Percentiles rank a stretch among this genome's conserved stretches.
These are phyloP conservation scores for Gynostemma pentaphyllum DNA, from an alignment of 306 rosid genomes.

Conservation along the genomic window DNA sequence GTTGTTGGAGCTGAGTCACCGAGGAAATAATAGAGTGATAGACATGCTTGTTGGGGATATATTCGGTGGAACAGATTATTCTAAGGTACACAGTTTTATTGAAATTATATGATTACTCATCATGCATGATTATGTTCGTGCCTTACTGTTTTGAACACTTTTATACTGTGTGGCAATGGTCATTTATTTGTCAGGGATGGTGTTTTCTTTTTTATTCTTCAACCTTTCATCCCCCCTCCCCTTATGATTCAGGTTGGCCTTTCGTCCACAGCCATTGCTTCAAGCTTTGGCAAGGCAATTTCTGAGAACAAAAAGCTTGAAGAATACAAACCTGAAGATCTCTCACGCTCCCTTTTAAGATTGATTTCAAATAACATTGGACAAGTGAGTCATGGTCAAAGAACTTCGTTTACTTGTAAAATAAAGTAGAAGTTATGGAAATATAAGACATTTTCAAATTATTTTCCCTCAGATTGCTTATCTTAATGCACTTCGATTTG, in stretches of 20 bases:
- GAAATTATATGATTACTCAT: not conserved
- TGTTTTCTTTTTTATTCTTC: not conserved
- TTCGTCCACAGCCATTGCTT: conserved; percentile 80
- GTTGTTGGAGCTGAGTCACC: conserved; percentile 83
- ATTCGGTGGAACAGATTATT: conserved; percentile 80
- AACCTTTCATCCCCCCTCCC: not conserved
- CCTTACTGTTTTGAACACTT: not conserved
- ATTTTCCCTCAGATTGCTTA: conserved; percentile 54
- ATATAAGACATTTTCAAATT: not conserved
- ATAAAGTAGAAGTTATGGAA: not conserved
- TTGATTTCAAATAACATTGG: conserved; percentile 96
- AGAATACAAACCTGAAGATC: conserved; percentile 78
- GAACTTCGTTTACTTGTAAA: not conserved
- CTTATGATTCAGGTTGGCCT: conserved; percentile 55
- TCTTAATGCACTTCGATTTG: conserved; percentile 88
- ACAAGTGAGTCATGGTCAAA: conserved; percentile 44
- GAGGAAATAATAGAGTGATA: conserved; percentile 74
- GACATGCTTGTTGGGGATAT: conserved; percentile 99
- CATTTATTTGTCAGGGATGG: conserved; percentile 10
- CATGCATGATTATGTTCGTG: not conserved
- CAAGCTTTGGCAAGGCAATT: conserved; percentile 92
- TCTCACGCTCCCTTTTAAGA: conserved; percentile 85
- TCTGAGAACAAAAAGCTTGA: conserved; percentile 59
- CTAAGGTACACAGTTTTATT: conserved; percentile 45
- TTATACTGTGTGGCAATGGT: not conserved